phyloP scores from a whole-genome alignment of 2,329 filamentous ascomycete genomes.

The Dothistroma septosporum region DNA sequence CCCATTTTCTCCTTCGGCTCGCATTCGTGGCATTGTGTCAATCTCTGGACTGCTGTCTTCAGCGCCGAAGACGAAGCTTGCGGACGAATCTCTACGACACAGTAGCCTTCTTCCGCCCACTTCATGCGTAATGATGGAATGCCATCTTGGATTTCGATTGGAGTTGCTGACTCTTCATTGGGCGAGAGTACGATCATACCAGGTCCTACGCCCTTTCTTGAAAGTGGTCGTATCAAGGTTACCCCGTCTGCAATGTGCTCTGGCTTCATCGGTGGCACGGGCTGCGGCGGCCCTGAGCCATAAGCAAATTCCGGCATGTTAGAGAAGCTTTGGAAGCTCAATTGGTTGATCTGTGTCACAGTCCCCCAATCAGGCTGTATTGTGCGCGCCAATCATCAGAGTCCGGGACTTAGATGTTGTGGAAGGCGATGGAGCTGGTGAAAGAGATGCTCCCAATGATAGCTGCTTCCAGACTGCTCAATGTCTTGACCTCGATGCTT shows the following conservation, averaged over 20 bases:
- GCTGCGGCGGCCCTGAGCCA: slow-evolving; percentile 19
- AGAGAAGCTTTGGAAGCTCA: neutral
- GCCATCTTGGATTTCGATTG: slow-evolving; percentile 22
- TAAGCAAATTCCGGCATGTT: slow-evolving; percentile 22
- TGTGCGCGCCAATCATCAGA: neutral
- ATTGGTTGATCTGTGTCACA: neutral
- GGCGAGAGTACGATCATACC: slow-evolving; percentile 23
- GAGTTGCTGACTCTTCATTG: slow-evolving; percentile 11
- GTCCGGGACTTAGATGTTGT: too few species aligned
- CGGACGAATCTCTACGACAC: slow-evolving; percentile 53
- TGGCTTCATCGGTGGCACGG: slow-evolving; percentile 19
- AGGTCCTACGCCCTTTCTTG: slow-evolving; percentile 21
- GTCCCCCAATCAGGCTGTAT: neutral
- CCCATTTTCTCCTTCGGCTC: slow-evolving; percentile 40
- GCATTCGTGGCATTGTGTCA: slow-evolving; percentile 30
- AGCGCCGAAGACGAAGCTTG: slow-evolving; percentile 17
- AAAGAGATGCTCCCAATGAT: neutral
- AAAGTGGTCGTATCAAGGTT: slow-evolving; percentile 20
- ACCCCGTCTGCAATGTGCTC: slow-evolving; percentile 18
- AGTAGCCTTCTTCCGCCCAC: slow-evolving; percentile 68
- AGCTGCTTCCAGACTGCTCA: neutral
- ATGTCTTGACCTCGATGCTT: neutral
- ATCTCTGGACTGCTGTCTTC: slow-evolving; percentile 22
- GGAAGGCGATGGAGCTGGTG: neutral
- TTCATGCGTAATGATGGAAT: slow-evolving; percentile 43